phyloP scores from a whole-genome alignment of 1,284 basidiomycete genomes.

The Macrocybe sp. region DNA sequence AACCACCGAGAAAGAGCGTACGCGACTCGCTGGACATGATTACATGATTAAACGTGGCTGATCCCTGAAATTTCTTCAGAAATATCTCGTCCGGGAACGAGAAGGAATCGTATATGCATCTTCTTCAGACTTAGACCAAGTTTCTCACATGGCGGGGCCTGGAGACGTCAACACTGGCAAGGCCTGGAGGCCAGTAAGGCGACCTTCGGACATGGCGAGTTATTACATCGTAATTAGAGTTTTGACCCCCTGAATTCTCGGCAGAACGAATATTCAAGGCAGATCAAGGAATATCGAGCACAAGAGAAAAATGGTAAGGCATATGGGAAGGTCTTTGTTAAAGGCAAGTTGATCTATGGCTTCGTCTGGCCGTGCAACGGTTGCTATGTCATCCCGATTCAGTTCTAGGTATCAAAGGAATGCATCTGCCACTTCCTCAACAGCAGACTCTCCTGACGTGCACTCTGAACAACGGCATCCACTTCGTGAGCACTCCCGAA shows the following conservation, averaged over 20 bases:
- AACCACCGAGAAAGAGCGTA: slow-evolving; percentile 26
- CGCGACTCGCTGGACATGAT: no score
- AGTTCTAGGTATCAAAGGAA: slow-evolving; percentile 77
- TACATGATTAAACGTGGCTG: no score
- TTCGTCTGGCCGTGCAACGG: slow-evolving; percentile 1
- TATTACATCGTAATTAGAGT: not conserved
- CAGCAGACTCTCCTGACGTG: slow-evolving; percentile 78
- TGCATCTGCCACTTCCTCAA: slow-evolving; percentile 71
- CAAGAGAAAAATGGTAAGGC: slow-evolving; percentile 76
- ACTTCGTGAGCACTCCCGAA: slow-evolving; percentile 92
- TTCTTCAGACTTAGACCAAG: slow-evolving; percentile 61
- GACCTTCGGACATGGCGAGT: slow-evolving; percentile 90
- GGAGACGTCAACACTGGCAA: slow-evolving; percentile 80
- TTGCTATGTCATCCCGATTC: slow-evolving; percentile 4
- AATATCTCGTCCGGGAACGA: slow-evolving; percentile 64
- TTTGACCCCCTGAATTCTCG: slow-evolving; percentile 1
- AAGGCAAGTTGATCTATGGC: slow-evolving; percentile 44
- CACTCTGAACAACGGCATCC: slow-evolving; percentile 94
- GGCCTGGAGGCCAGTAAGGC: slow-evolving; percentile 84
- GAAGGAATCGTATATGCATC: slow-evolving; percentile 78
- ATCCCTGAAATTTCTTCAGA: slow-evolving; percentile 26
- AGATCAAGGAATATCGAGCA: slow-evolving; percentile 77
- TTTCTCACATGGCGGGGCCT: slow-evolving; percentile 63
- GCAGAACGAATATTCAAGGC: slow-evolving; percentile 89
- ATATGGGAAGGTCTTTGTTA: slow-evolving; percentile 92